Base-by-base conservation (phyloP, 306 rosid species). In the Coriaria nepalensis region DNA sequence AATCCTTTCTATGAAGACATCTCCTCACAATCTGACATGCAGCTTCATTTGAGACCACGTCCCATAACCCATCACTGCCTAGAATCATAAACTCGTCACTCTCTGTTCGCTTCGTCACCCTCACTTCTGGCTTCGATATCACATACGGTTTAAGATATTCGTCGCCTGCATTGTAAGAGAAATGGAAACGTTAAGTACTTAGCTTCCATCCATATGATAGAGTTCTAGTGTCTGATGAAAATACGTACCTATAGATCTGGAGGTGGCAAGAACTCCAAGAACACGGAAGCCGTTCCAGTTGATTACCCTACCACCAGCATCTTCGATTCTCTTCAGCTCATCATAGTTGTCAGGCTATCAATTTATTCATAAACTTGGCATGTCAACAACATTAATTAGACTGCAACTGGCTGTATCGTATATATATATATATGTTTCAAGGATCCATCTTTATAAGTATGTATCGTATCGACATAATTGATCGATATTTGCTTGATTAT, bases 31-130 rank as follows among this genome's bases (percentile, higher is more conserved):
- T 63, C 32, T 62, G 74, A 47, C 95, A 78, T 2, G 93, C 93
- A 42, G 61, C 43, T 42, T 84, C 82, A 6, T 77, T 78, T 0
- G 97, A 66, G 5, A 88, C 50, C 1, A 81, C 97, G 20, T 75
- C 95, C 95, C 97, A 88, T 48, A 88, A 66, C 0, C 97, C 97
- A 64, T 88, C 97, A 45, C 97, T 84, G 9, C 78, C 95, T 2
- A 88, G 69, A 47, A 88, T 68, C 2, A 88, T 74, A 64, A 88
- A 88, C 35, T 88, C 97, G 45, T 88, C 97, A 6, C 74, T 52
- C 12, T 45, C 58, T 5, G 43, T 81, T 64, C 95, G 54, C 57
- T 75, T 77, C 4, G 90, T 78, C 55, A 81, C 73, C 0, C 80
- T 88, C 5, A 84, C 97, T 60, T 88, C 95, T 37, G 97, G 95